phyloP scores from a whole-genome alignment of 1,284 basidiomycete genomes.

The Trametes sp. region DNA sequence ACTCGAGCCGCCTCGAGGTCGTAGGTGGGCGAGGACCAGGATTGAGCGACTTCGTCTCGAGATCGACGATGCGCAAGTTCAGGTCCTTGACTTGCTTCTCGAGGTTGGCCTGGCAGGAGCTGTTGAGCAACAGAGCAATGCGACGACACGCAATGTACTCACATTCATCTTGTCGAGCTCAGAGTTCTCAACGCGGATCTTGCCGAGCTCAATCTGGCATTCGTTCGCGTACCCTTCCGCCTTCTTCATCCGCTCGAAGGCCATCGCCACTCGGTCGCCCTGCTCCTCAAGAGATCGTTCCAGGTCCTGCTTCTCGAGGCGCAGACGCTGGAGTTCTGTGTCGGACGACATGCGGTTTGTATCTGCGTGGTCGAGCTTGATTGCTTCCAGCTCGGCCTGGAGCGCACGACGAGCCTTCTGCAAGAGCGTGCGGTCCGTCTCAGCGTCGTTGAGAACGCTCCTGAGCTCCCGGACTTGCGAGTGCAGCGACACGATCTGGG shows the following conservation, averaged over 20 bases:
- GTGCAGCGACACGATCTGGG: conserved; percentile 83
- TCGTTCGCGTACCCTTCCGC: conserved; percentile 80
- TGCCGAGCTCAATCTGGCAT: conserved; percentile 77
- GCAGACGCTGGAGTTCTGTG: conserved; percentile 75
- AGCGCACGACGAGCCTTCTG: conserved; percentile 85
- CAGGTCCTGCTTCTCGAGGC: conserved; percentile 82
- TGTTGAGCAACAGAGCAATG: too few relatives aligned
- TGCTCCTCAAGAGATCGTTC: conserved; percentile 83
- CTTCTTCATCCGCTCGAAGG: conserved; percentile 81
- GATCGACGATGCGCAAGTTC: conserved; percentile 80
- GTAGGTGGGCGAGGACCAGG: conserved; percentile 61
- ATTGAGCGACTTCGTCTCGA: conserved; percentile 79
- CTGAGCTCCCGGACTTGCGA: conserved; percentile 87
- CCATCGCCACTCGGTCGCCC: conserved; percentile 73
- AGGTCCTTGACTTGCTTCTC: conserved; percentile 87
- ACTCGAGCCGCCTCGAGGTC: conserved; percentile 63
- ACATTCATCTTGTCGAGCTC: conserved; percentile 82
- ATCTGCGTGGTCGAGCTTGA: conserved; percentile 79
- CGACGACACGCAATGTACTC: conserved; percentile 40
- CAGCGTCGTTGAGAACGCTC: conserved; percentile 81
- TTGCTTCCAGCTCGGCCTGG: conserved; percentile 81
- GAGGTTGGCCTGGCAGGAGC: conserved; percentile 69
- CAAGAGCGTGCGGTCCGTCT: conserved; percentile 79
- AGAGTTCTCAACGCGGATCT: conserved; percentile 79
- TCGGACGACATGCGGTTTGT: conserved; percentile 76